Percentiles rank a stretch among this genome's conserved stretches.
phyloP scores from a whole-genome alignment of 345 rosid species.

The Bruguiera sexangula region DNA sequence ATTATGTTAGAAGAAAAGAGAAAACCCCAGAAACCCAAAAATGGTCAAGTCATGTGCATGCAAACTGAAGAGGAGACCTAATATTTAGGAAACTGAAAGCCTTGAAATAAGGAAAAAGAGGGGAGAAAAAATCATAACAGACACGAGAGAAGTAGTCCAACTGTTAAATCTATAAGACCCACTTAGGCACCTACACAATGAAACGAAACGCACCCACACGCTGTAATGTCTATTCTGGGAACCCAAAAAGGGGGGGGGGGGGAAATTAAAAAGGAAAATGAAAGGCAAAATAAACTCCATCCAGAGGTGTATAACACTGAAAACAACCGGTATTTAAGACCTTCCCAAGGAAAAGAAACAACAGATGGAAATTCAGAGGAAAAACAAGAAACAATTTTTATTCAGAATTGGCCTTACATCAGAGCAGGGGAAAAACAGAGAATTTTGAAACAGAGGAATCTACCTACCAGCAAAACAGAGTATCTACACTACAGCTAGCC shows the following conservation, averaged over 20 bases:
- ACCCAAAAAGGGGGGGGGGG: not conserved
- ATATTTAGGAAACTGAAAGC: slow-evolving; percentile 35
- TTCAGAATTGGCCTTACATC: too few species aligned
- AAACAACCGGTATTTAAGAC: not conserved
- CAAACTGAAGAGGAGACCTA: slow-evolving; percentile 13
- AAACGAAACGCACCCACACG: not conserved
- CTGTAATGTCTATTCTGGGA: not conserved
- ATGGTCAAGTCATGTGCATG: not conserved
- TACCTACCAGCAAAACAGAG: too few species aligned
- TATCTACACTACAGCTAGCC: too few species aligned
- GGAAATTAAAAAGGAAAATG: too few species aligned
- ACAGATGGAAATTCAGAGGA: too few species aligned
- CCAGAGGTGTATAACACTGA: not conserved
- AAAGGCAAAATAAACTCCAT: not conserved
- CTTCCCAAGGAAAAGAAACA: not conserved
- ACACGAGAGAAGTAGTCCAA: slow-evolving; percentile 10
- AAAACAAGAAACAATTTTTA: not conserved
- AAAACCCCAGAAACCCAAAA: slow-evolving; percentile 16
- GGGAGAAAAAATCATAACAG: slow-evolving; percentile 13
- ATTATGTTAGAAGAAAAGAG: not conserved
- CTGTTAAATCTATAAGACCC: not conserved
- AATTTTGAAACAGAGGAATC: too few species aligned
- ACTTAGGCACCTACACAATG: not conserved
- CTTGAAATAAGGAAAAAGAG: slow-evolving; percentile 27
- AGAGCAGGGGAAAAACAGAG: too few species aligned